These are phyloP conservation scores for Calonectria ilicicola DNA, from an alignment of 2,329 filamentous ascomycete genomes.

Conservation along the genomic window DNA sequence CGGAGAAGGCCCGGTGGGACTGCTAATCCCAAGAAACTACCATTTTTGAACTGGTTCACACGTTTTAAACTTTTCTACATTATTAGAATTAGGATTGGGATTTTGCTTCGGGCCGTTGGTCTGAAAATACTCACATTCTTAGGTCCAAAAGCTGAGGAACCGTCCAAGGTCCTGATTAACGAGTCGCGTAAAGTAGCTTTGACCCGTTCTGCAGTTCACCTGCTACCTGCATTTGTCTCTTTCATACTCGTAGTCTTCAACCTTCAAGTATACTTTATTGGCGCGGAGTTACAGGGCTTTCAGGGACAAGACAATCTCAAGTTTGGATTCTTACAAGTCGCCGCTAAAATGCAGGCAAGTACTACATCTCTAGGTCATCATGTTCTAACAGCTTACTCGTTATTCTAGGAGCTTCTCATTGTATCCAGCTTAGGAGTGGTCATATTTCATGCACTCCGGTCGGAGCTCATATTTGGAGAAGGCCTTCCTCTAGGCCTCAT, in stretches of 20 bases:
- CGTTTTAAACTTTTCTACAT: too few species aligned
- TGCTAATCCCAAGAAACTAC: too few species aligned
- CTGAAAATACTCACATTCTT: too few species aligned
- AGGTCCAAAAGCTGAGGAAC: background rate
- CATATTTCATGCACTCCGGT: slow-evolving; percentile 19
- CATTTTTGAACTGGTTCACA: too few species aligned
- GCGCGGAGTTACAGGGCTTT: slow-evolving; percentile 14
- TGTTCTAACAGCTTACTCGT: background rate
- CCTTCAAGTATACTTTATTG: slow-evolving; percentile 17
- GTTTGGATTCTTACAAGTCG: slow-evolving; percentile 21
- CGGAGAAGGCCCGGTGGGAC: too few species aligned
- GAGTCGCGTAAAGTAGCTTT: background rate
- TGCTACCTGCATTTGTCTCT: slow-evolving; percentile 4
- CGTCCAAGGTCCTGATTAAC: background rate
- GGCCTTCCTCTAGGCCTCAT: slow-evolving; percentile 25
- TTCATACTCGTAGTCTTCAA: background rate
- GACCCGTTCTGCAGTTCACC: background rate
- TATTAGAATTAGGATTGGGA: too few species aligned
- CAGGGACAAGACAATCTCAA: slow-evolving; percentile 8
- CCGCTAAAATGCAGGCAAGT: slow-evolving; percentile 18
- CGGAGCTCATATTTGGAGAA: slow-evolving; percentile 13
- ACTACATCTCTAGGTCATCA: background rate
- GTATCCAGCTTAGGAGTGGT: slow-evolving; percentile 16
- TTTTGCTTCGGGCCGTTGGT: too few species aligned
- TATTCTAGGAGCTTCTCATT: slow-evolving; percentile 21